These are phyloP conservation scores for Dactylellina cionopaga DNA, from an alignment of 2,329 filamentous ascomycete genomes.

Conservation along the genomic window DNA sequence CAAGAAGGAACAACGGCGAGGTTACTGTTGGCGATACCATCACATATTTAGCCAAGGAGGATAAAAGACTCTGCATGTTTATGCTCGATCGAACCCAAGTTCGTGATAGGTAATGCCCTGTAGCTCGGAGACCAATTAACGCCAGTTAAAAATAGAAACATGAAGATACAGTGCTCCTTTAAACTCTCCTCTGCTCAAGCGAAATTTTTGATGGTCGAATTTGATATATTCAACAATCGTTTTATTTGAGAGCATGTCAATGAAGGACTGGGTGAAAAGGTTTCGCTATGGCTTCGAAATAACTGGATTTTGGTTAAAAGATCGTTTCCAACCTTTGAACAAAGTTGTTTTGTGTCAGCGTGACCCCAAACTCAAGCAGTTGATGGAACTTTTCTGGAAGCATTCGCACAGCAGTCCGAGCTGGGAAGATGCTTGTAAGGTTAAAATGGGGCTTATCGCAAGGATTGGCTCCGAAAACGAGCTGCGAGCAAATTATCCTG, in stretches of 20 bases:
- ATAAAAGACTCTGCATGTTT: conserved; percentile 1
- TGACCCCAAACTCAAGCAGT: conserved; percentile 25
- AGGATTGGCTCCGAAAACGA: conserved; percentile 49
- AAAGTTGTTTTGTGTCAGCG: conserved; percentile 11
- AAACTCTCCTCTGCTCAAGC: no score
- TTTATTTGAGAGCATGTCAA: background rate
- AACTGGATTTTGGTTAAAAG: conserved; percentile 50
- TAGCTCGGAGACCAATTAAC: no score
- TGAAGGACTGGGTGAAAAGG: conserved; percentile 18
- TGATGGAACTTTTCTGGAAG: conserved; percentile 42
- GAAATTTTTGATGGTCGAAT: no score
- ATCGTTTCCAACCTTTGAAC: conserved; percentile 48
- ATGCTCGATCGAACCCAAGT: background rate
- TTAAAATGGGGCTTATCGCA: conserved; percentile 38
- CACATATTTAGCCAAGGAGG: conserved; percentile 4
- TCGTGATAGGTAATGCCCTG: no score
- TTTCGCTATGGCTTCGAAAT: conserved; percentile 29
- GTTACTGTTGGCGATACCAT: conserved; percentile 23
- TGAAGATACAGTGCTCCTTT: no score
- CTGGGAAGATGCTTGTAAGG: conserved; percentile 44
- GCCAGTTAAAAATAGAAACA: no score
- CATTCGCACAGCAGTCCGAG: conserved; percentile 18
- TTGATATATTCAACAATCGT: background rate
- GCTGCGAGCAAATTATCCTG: conserved; percentile 34
- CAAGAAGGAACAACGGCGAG: conserved; percentile 3